Evolutionary conservation across 345 rosid species (phyloP), one percentile per base, ranked within the genome.

Genomic region (Aurinia saxatilis): DNA sequence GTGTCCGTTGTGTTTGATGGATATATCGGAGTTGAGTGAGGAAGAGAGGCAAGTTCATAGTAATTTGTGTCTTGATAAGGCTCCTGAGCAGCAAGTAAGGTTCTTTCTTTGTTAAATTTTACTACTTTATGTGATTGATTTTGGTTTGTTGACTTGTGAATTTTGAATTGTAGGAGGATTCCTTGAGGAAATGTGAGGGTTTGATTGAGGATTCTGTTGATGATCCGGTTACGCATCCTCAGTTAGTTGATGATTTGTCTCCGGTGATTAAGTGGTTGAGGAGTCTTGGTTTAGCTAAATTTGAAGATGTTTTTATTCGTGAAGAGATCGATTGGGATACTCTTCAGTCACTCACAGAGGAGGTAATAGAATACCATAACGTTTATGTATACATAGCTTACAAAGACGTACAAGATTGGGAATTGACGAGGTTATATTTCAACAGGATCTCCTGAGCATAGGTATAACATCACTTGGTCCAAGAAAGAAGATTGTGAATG

Each of bases 271-370:
- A 70, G 16, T 91, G 90, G 87, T 69, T 91, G 7, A 65, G 75
- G 54, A 71, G 57, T 79, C 65, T 88, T 5, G 90, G 90, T 55
- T 75, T 91, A 51, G 78, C 76, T 50, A 84, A 79, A 67, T 91
- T 84, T 25, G 92, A 80, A 72, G 82, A 79, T 35, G 76, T 63
- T 63, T 91, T 91, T 75, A 69, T 75, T 6, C 76, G 79, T 11
- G 98, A 91, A 80, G 98, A 91, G 79, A 82, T 91, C 29, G 95
- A 88, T 47, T 88, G 95, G 98, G 91, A 91, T 61, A 79, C 87
- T 12, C 77, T 91, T 54, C 78, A 70, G 47, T 82, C 96, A 80
- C 73, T 91, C 64, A 81, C 91, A 1, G 96, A 86, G 73, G 98
- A 88, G 95, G 96, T 91, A 69, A 51, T 63, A 18, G 34, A 44